Conservation (phyloP, 495 filamentous ascomycete genomes). For the Thermothielavioides terrestris region DNA sequence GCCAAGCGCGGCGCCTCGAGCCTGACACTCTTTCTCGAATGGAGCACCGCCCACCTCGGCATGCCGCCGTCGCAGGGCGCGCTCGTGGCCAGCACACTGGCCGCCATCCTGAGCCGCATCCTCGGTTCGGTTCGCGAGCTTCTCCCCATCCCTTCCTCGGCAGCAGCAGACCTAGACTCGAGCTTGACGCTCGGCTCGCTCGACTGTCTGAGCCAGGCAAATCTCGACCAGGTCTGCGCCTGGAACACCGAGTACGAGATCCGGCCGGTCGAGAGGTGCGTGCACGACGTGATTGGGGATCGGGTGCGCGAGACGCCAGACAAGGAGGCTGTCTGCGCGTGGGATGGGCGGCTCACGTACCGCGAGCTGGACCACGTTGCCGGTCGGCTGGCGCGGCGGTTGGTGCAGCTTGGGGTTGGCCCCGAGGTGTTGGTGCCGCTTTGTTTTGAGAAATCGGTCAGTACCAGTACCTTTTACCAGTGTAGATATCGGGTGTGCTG, state of each 20-base stretch:
- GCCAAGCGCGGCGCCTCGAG: slow-evolving; percentile 6
- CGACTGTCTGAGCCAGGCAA: slow-evolving; percentile 14
- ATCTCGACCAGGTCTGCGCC: slow-evolving; percentile 6
- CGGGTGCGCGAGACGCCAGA: slow-evolving; percentile 34
- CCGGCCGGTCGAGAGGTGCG: slow-evolving; percentile 23
- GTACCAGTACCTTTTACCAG: too few relatives aligned
- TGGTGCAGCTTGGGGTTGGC: slow-evolving; percentile 35
- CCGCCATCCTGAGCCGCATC: slow-evolving; percentile 13
- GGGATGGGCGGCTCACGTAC: slow-evolving; percentile 54
- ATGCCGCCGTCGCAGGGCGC: slow-evolving; percentile 11
- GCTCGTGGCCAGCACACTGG: slow-evolving; percentile 17
- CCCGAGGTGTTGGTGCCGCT: slow-evolving; percentile 46
- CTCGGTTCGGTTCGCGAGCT: too few relatives aligned
- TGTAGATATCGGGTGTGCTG: too few relatives aligned
- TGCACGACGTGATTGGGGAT: slow-evolving; percentile 42
- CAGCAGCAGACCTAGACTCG: too few relatives aligned
- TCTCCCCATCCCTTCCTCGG: too few relatives aligned
- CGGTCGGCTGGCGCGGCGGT: slow-evolving; percentile 30
- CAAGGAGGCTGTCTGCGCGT: slow-evolving; percentile 32
- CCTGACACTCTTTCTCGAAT: slow-evolving; percentile 16
- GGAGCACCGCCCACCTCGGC: slow-evolving; percentile 8
- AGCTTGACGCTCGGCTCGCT: slow-evolving; percentile 8
- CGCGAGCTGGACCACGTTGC: slow-evolving; percentile 37
- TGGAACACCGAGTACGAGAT: slow-evolving; percentile 14
- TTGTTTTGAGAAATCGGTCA: slow-evolving; percentile 47